Base-by-base conservation (phyloP, 768 basidiomycete genomes). In the Leucocoprinus birnbaumii region DNA sequence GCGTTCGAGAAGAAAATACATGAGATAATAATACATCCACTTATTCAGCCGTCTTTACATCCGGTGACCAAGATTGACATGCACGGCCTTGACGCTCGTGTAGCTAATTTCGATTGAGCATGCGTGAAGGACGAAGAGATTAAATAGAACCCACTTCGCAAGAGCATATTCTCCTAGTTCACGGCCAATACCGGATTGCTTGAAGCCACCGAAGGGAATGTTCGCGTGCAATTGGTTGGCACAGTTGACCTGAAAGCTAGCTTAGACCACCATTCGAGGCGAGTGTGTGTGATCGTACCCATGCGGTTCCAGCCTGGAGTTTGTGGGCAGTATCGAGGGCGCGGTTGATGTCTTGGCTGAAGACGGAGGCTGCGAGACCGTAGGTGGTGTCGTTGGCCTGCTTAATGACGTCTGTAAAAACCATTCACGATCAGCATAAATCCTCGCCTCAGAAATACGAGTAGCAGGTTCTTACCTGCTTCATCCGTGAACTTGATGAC, bases 281-380 rank as follows among this genome's bases (percentile, higher is more conserved):
- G 44, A 51, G 21, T 24, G 13, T 43, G 27, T 2, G 16, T 38
- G n/a, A 38, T 61, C 65, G 37, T 56, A 86, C 75, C 87, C 88
- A 94, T 3, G 78, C 82, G 4, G 91, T 93, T 31, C 94, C 94
- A 3, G 91, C 89, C 63, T 89, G 80, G 57, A 98, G 73, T 56
- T 71, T 77, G 66, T 91, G 85, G 7, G 91, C 89, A 2, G 85
- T 83, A 56, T 74, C 72, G 51, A 95, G 71, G 0, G 90, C 92
- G 24, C 87, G 79, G 60, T 80, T 83, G 73, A 96, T 70, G 69
- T 95, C 79, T 63, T 83, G 76, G 34, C 89, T 85, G 78, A 94
- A 97, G 51, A 98, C 84, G 7, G 89, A 88, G 2, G 89, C 85
- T 13, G 92, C 93, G 43, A 97, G 82, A 55, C 95, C 95, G 68